These are phyloP conservation scores for Poronia punctata DNA, from an alignment of 495 filamentous ascomycete species.

Conservation along the genomic window DNA sequence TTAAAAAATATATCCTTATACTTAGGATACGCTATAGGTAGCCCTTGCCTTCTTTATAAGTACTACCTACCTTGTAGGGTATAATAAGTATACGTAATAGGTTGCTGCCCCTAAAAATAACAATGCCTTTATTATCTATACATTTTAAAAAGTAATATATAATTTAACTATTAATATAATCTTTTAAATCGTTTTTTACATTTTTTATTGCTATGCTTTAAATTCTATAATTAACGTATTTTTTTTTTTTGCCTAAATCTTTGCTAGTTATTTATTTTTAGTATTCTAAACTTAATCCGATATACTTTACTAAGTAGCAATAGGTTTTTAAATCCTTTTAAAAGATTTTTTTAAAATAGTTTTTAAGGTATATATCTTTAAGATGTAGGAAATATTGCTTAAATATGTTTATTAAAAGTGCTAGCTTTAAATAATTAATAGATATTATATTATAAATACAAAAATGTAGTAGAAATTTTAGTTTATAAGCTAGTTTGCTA, in stretches of 20 bases:
- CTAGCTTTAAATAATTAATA: slow-evolving; percentile 4
- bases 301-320: slow-evolving; percentile 1
- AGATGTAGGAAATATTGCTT: background rate
- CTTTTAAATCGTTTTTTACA: too few species aligned
- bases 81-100: too few species aligned
- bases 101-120: too few species aligned
- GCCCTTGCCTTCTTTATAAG: too few species aligned
- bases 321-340: background rate
- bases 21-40: too few species aligned
- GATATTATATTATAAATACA: slow-evolving; percentile 3
- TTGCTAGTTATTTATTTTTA: slow-evolving; percentile 3
- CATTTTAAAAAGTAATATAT: too few species aligned
- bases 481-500: background rate
- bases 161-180: too few species aligned
- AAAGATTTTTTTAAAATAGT: background rate
- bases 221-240: too few species aligned
- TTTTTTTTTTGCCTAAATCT: background rate
- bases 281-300: background rate
- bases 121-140: too few species aligned
- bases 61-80: too few species aligned
- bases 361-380: background rate
- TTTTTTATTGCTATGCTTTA: too few species aligned
- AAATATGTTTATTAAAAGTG: slow-evolving; percentile 1
- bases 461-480: slow-evolving; percentile 1
- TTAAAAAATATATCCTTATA: too few species aligned